Conservation (phyloP, 495 filamentous ascomycete genomes). For the Tricharina praecox region DNA sequence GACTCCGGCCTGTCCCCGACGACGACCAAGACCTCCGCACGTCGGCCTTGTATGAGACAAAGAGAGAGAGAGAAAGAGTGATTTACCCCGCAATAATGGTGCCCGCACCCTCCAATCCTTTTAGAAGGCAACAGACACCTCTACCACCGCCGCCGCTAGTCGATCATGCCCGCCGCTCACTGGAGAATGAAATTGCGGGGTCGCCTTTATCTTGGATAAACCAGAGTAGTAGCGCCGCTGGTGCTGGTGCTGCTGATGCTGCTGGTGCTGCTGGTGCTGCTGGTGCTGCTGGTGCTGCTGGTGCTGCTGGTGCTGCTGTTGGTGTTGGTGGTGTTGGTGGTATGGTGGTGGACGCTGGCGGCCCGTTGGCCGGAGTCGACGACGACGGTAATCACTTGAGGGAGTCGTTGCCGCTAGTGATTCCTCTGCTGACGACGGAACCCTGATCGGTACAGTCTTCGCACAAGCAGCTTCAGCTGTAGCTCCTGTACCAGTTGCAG, state of each 20-base stretch:
- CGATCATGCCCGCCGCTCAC: neutral
- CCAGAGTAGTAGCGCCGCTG: too few species aligned
- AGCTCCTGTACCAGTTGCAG: too few species aligned
- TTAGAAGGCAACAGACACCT: neutral
- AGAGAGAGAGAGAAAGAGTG: too few species aligned
- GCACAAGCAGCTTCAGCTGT: neutral
- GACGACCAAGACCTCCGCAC: too few species aligned
- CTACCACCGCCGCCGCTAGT: neutral
- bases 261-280: too few species aligned
- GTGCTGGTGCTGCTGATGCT: too few species aligned
- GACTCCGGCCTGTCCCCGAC: too few species aligned
- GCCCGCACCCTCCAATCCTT: constrained; percentile 1
- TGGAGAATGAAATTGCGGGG: neutral
- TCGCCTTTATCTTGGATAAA: too few species aligned
- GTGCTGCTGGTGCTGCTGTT: too few species aligned
- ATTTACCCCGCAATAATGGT: constrained; percentile 3
- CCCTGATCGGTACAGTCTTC: neutral
- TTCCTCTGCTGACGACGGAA: constrained; percentile 4
- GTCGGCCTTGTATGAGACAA: too few species aligned
- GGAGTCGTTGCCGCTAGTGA: neutral
- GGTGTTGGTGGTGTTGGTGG: too few species aligned
- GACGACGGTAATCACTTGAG: constrained; percentile 6
- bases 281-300: too few species aligned
- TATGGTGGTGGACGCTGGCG: neutral
- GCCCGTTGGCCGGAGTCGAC: neutral